A percentile compares a stretch with the other conserved stretches of the same genome.
These are phyloP conservation scores for Aspergillus persii DNA, from an alignment of 2,329 filamentous ascomycete genomes.

Conservation along the genomic window DNA sequence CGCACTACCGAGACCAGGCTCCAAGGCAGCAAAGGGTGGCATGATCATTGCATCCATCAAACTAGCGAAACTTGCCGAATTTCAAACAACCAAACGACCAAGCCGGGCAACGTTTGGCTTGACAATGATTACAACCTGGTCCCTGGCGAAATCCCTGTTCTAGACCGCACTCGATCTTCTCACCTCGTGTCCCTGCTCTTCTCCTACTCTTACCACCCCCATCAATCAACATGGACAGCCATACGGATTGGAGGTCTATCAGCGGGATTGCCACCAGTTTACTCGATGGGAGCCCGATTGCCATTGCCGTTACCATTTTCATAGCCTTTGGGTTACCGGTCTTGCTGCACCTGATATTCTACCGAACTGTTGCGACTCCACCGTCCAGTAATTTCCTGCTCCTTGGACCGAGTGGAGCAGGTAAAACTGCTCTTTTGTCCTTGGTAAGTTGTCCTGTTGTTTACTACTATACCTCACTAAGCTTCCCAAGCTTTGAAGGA, in stretches of 20 bases:
- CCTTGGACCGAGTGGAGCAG: constrained; percentile 74
- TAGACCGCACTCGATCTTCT: not conserved
- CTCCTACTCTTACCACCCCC: not conserved
- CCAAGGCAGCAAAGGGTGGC: not conserved
- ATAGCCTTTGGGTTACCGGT: constrained; percentile 72
- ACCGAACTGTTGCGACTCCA: constrained; percentile 62
- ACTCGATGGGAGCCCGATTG: constrained; percentile 42
- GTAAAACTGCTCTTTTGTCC: constrained; percentile 87
- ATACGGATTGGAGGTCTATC: constrained; percentile 38
- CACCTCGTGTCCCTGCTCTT: not conserved
- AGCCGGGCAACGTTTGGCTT: not conserved
- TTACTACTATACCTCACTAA: not conserved
- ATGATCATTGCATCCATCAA: not conserved
- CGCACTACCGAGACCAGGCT: not conserved
- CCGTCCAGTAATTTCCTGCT: constrained; percentile 72
- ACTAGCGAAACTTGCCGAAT: not conserved
- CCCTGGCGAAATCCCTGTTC: not conserved
- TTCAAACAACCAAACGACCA: not conserved
- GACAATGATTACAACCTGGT: not conserved
- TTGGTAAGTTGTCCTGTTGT: constrained; percentile 52
- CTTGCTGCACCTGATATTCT: constrained; percentile 72
- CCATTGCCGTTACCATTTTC: constrained; percentile 65
- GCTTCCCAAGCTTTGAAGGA: not conserved
- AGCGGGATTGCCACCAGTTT: constrained; percentile 40
- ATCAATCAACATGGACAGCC: constrained; percentile 24